phyloP scores from a whole-genome alignment of 371 early-diverging fungal species.

The Mortierella sp. region DNA sequence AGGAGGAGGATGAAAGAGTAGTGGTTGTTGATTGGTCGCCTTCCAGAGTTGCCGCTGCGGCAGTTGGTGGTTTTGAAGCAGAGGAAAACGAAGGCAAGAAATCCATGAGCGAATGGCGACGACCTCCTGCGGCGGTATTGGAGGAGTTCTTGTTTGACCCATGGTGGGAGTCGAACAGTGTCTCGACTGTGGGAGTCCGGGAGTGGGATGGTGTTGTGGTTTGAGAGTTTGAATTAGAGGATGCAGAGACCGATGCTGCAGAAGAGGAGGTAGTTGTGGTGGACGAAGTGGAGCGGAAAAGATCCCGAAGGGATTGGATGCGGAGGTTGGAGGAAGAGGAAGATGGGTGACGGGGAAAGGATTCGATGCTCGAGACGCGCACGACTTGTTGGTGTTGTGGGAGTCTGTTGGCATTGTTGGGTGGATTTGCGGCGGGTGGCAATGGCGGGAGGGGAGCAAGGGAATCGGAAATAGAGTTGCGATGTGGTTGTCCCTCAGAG shows the following conservation, averaged over 20 bases:
- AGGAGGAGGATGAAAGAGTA: neutral
- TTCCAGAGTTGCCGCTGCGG: neutral
- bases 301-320: constrained; percentile 8
- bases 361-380: constrained; percentile 14
- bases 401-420: neutral
- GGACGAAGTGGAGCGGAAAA: neutral
- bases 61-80: neutral
- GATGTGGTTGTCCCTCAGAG: neutral
- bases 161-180: neutral
- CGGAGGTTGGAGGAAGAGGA: neutral
- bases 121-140: neutral
- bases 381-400: neutral
- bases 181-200: neutral
- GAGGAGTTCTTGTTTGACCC: neutral
- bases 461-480: constrained; percentile 9
- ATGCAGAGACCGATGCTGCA: neutral
- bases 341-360: constrained; percentile 11
- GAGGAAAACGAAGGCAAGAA: neutral
- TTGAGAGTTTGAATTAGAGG: neutral
- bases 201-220: neutral
- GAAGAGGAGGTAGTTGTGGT: neutral
- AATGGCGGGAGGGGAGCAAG: neutral
- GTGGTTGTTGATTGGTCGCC: neutral
- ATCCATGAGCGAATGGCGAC: constrained; percentile 5
- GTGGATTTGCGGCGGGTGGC: neutral